phyloP scores from a whole-genome alignment of 768 basidiomycete genomes.

The Hericium erinaceus region DNA sequence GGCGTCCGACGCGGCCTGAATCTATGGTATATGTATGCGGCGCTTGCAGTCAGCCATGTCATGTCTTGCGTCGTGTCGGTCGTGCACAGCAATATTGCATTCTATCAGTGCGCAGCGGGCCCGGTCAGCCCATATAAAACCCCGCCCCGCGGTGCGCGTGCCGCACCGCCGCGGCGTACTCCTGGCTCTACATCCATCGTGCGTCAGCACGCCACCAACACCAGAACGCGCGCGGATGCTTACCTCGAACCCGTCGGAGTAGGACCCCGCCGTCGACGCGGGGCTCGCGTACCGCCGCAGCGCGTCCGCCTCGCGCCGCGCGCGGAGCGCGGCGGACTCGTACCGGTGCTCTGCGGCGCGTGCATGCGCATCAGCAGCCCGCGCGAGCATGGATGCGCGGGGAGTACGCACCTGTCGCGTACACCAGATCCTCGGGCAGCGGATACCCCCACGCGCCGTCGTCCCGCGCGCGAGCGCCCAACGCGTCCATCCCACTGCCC shows the following conservation, averaged over 20 bases:
- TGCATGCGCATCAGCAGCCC: not conserved
- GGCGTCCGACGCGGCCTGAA: no score
- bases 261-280: constrained; percentile 10
- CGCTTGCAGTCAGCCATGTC: no score
- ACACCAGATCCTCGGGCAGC: constrained; percentile 9
- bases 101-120: no score
- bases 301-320: not conserved
- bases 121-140: no score
- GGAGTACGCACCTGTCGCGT: constrained; percentile 1
- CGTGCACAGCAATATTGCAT: no score
- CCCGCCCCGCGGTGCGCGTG: no score
- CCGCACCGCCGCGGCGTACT: no score
- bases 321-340: not conserved
- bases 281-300: constrained; percentile 13
- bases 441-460: constrained; percentile 9
- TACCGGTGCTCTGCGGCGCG: not conserved
- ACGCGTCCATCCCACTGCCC: constrained; percentile 5
- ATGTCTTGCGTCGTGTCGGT: no score
- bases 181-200: no score
- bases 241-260: constrained; percentile 13
- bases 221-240: not conserved
- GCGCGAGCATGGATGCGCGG: not conserved
- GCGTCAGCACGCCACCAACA: no score
- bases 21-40: no score
- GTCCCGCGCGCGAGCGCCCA: not conserved